phyloP scores from a whole-genome alignment of 345 rosid genomes.

The Moringa oleifera region DNA sequence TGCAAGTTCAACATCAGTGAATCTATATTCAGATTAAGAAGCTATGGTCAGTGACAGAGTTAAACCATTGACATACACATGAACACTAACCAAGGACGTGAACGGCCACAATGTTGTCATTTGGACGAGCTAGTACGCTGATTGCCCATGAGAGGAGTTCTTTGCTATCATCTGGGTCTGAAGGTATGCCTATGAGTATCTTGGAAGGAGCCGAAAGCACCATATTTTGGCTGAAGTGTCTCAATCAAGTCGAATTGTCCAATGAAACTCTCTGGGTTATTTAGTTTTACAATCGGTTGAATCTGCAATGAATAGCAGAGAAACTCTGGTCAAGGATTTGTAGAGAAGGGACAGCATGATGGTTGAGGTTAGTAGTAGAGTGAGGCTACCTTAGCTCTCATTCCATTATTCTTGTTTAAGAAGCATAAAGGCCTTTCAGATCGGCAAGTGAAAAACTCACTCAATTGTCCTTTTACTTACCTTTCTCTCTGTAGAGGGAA shows the following conservation, averaged over 20 bases:
- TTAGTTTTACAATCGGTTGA: background rate
- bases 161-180: constrained; percentile 50
- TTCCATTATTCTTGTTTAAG: constrained; percentile 46
- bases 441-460: constrained; percentile 15
- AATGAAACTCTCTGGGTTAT: background rate
- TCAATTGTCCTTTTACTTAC: background rate
- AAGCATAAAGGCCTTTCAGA: constrained; percentile 40
- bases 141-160: constrained; percentile 81
- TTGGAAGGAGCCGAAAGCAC: constrained; percentile 38
- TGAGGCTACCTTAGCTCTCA: constrained; percentile 22
- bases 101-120: constrained; percentile 65
- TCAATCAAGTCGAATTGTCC: background rate
- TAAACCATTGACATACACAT: background rate
- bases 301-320: constrained; percentile 6
- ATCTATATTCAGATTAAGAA: too few relatives aligned
- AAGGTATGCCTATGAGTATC: constrained; percentile 68
- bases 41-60: background rate
- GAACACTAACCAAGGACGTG: constrained; percentile 58
- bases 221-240: constrained; percentile 29
- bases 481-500: constrained; percentile 7
- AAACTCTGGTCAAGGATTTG: constrained; percentile 21
- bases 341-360: constrained; percentile 34
- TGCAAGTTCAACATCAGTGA: too few relatives aligned
- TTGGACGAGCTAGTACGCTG: constrained; percentile 64
- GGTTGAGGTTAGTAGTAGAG: constrained; percentile 34